Base-by-base conservation (phyloP, 208 protist genomes). In the Leishmania tropica region DNA sequence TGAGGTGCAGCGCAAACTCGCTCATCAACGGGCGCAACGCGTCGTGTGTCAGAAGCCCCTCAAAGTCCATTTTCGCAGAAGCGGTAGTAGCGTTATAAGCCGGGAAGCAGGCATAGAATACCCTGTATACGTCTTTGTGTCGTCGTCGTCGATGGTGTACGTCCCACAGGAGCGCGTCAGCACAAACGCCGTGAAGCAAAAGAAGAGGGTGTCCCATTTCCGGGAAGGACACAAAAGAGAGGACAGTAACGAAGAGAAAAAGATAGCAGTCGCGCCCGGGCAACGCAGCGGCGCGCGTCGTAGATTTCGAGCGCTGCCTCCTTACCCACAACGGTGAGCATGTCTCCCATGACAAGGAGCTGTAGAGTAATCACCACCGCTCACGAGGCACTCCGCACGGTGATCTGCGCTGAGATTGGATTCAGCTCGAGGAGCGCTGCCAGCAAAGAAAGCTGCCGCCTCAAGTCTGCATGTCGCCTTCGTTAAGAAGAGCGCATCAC, bases 1-100 rank as follows among this genome's bases (percentile, higher is more conserved):
- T 78, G 31, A 89, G 71, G 19, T 65, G 78, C n/a, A 78, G 80
- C 45, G 60, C 78, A 62, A 84, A 83, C 45, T 78, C 77, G 62
- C 72, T 64, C 76, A 80, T 79, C 31, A 87, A n/a, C 24, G 75
- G 75, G 31, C 47, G 79, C 73, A 87, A 62, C 51, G 80, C 78
- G 74, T 79, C 76, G 45, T 64, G 80, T 31, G 74, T 64, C 31
- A 87, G 67, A 77, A 84, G 70, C 7, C 13, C 76, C 58, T 81
- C 80, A 72, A 84, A 84, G 75, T 82, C 70, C 81, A 87, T 84
- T 6, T 53, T 74, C 8, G 21, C 45, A 28, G 70, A 24, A 13
- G 3, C 3, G 1, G 40, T 3, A 31, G 45, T 24, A 24, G 24
- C 19, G 51, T 6, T 10, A 48, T 24, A 48, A 73, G 42, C 11